These are phyloP conservation scores for Candolleomyces eurysporus DNA, from an alignment of 768 basidiomycete species.

Conservation along the genomic window DNA sequence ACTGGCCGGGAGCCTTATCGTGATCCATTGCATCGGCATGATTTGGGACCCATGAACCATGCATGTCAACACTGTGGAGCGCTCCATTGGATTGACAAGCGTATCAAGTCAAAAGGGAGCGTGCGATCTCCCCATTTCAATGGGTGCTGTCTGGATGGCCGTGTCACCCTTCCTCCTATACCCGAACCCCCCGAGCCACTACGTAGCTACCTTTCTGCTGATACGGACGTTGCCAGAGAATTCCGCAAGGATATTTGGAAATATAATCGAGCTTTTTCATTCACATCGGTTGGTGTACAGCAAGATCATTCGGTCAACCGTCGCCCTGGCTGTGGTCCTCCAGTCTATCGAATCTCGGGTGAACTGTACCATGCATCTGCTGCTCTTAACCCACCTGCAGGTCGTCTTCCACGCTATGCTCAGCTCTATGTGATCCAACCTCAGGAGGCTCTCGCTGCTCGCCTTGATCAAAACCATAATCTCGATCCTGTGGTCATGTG, in stretches of 20 bases:
- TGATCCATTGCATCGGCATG: constrained; percentile 1
- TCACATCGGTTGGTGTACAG: too few relatives aligned
- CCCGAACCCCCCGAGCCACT: too few relatives aligned
- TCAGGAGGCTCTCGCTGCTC: constrained; percentile 3
- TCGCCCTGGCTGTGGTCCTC: too few relatives aligned
- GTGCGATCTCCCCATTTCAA: constrained; percentile 9
- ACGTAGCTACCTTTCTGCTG: too few relatives aligned
- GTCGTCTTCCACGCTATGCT: constrained; percentile 9
- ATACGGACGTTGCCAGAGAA: too few relatives aligned
- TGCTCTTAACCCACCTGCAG: too few relatives aligned
- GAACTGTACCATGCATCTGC: too few relatives aligned
- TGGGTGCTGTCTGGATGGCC: constrained; percentile 6
- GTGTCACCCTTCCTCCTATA: too few relatives aligned
- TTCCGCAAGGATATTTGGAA: too few relatives aligned
- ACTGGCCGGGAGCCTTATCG: constrained; percentile 8
- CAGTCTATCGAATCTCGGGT: too few relatives aligned
- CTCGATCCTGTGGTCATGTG: constrained; percentile 7
- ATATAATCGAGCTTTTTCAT: too few relatives aligned
- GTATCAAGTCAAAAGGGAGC: not conserved
- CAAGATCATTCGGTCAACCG: too few relatives aligned
- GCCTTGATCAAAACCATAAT: not conserved
- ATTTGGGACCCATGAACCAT: constrained; percentile 3
- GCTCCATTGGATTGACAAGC: constrained; percentile 1
- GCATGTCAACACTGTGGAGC: constrained; percentile 1
- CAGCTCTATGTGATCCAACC: constrained; percentile 18